These are phyloP conservation scores for Rugosomyces carneus DNA, from an alignment of 1,284 basidiomycete genomes.

Conservation along the genomic window DNA sequence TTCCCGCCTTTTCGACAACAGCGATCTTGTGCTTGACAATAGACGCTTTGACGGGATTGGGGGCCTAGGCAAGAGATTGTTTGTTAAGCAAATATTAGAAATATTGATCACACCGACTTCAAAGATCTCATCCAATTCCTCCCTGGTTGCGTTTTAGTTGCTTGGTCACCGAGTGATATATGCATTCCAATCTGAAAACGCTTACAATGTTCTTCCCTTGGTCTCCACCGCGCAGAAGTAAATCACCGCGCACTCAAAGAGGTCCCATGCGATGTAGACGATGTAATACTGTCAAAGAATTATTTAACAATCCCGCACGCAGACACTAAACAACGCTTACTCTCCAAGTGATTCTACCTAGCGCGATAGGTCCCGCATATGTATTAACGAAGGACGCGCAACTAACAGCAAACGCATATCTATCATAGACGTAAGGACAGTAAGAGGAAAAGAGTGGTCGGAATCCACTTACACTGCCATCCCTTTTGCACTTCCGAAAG, in stretches of 20 bases:
- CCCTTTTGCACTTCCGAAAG: conserved; percentile 41
- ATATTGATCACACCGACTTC: conserved; percentile 17
- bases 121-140: conserved; percentile 39
- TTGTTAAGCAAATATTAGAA: not conserved
- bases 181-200: conserved; percentile 3
- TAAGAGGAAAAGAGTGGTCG: no score
- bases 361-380: conserved; percentile 43
- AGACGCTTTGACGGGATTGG: conserved; percentile 34
- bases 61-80: conserved; percentile 21
- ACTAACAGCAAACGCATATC: conserved; percentile 39
- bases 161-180: not conserved
- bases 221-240: conserved; percentile 36
- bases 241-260: conserved; percentile 31
- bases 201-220: conserved; percentile 35
- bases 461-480: conserved; percentile 35
- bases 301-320: no score
- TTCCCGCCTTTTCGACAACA: conserved; percentile 28
- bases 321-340: conserved; percentile 14
- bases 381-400: conserved; percentile 46
- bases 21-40: conserved; percentile 31
- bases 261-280: conserved; percentile 33
- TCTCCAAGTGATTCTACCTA: conserved; percentile 41
- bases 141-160: conserved; percentile 20
- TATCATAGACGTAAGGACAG: conserved; percentile 9
- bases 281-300: conserved; percentile 27